These are phyloP conservation scores for Aquilaria sinensis DNA, from an alignment of 345 rosid species.

Conservation along the genomic window DNA sequence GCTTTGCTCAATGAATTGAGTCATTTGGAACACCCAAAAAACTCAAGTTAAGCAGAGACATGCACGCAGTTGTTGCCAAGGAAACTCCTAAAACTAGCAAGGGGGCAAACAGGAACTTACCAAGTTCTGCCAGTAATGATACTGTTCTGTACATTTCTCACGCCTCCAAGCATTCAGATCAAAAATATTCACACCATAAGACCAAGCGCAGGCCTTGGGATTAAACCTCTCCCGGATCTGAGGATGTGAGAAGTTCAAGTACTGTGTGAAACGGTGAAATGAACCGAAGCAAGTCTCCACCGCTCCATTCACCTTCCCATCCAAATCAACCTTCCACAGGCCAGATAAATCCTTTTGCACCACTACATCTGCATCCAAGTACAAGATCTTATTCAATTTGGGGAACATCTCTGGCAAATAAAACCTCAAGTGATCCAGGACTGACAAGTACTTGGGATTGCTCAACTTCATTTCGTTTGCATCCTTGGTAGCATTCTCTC, in stretches of 20 bases:
- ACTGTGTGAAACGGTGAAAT: conserved; percentile 71
- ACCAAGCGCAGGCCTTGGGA: conserved; percentile 91
- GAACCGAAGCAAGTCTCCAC: conserved; percentile 93
- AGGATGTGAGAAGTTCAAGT: conserved; percentile 72
- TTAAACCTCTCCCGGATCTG: conserved; percentile 61
- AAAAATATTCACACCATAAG: conserved; percentile 86
- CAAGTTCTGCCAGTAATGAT: conserved; percentile 68
- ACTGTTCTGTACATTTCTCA: conserved; percentile 46
- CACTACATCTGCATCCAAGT: conserved; percentile 90
- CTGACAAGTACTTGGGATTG: conserved; percentile 55
- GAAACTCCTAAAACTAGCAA: neutral
- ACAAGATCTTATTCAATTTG: conserved; percentile 67
- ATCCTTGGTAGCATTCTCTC: conserved; percentile 40
- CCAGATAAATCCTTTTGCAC: conserved; percentile 90
- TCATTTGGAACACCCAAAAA: no score
- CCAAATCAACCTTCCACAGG: conserved; percentile 77
- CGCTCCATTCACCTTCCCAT: conserved; percentile 94
- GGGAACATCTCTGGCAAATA: conserved; percentile 93
- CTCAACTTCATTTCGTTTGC: conserved; percentile 38
- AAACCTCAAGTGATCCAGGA: conserved; percentile 79
- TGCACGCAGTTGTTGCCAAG: no score
- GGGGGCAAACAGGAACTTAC: conserved; percentile 22
- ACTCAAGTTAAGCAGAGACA: no score
- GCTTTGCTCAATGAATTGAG: no score
- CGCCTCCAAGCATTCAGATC: conserved; percentile 92